These are phyloP conservation scores for Trichoderma virens DNA, from an alignment of 495 filamentous ascomycete species.

Conservation along the genomic window DNA sequence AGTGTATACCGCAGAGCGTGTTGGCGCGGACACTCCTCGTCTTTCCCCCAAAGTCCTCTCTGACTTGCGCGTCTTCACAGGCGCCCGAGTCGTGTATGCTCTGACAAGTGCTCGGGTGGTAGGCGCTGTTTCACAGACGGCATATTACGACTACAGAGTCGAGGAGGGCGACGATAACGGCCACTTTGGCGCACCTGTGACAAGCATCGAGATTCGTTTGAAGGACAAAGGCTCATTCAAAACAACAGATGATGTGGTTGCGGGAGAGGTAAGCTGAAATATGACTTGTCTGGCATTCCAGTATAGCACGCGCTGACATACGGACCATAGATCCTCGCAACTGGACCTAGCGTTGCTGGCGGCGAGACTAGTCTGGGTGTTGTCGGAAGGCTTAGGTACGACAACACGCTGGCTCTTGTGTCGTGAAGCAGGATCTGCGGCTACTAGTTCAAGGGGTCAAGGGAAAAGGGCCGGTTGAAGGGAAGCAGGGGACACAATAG, in stretches of 20 bases:
- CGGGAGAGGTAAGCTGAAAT: slow-evolving; percentile 49
- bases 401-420: slow-evolving; percentile 45
- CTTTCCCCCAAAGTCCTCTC: slow-evolving; percentile 61
- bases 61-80: slow-evolving; percentile 72
- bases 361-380: slow-evolving; percentile 53
- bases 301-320: slow-evolving; percentile 11
- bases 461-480: not conserved
- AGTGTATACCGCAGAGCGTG: slow-evolving; percentile 57
- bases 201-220: slow-evolving; percentile 69
- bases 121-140: slow-evolving; percentile 76
- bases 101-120: slow-evolving; percentile 75
- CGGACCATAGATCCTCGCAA: slow-evolving; percentile 47
- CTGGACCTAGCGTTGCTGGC: slow-evolving; percentile 60
- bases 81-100: slow-evolving; percentile 76
- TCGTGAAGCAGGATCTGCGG: not conserved
- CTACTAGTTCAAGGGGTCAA: not conserved
- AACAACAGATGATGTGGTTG: slow-evolving; percentile 48
- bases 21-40: slow-evolving; percentile 40
- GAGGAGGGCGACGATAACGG: slow-evolving; percentile 43
- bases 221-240: slow-evolving; percentile 51
- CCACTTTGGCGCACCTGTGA: slow-evolving; percentile 80
- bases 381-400: slow-evolving; percentile 43
- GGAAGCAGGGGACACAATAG: not conserved
- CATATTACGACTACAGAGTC: slow-evolving; percentile 78
- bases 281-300: not conserved